Conservation (phyloP, 495 filamentous ascomycete species). For the Aspergillus egyptiacus region DNA sequence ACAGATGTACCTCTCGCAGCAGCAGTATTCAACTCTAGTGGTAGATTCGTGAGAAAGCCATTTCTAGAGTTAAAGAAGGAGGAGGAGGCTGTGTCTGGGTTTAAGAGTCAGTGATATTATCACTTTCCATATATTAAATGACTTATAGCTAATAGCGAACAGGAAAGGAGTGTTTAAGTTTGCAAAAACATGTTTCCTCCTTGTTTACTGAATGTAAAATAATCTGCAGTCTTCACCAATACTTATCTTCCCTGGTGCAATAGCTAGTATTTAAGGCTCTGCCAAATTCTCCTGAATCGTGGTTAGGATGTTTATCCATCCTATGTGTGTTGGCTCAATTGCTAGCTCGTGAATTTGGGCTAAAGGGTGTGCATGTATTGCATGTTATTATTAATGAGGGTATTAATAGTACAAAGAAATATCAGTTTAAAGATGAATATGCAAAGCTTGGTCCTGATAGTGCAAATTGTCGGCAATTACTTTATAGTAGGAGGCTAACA, state of each 20-base stretch:
- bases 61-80: conserved; percentile 68
- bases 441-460: conserved; percentile 75
- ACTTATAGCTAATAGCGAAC: not conserved
- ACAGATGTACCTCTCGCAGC: conserved; percentile 52
- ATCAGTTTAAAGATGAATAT: conserved; percentile 54
- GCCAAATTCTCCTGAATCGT: conserved; percentile 68
- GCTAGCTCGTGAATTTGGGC: conserved; percentile 82
- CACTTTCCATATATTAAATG: not conserved
- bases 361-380: conserved; percentile 80
- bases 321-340: conserved; percentile 69
- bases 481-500: not conserved
- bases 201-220: too few relatives aligned
- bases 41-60: conserved; percentile 65
- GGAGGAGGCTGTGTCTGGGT: conserved; percentile 56
- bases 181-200: conserved; percentile 65
- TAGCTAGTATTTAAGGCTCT: conserved; percentile 70
- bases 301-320: conserved; percentile 74
- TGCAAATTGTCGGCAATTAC: conserved; percentile 47
- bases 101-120: conserved; percentile 53
- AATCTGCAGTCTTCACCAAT: too few relatives aligned
- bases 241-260: conserved; percentile 82
- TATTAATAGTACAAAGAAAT: conserved; percentile 73
- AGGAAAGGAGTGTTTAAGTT: conserved; percentile 76
- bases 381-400: conserved; percentile 84
- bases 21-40: conserved; percentile 78